Conservation (phyloP, 2,329 filamentous ascomycete species). For the Cordyceps farinosa region DNA sequence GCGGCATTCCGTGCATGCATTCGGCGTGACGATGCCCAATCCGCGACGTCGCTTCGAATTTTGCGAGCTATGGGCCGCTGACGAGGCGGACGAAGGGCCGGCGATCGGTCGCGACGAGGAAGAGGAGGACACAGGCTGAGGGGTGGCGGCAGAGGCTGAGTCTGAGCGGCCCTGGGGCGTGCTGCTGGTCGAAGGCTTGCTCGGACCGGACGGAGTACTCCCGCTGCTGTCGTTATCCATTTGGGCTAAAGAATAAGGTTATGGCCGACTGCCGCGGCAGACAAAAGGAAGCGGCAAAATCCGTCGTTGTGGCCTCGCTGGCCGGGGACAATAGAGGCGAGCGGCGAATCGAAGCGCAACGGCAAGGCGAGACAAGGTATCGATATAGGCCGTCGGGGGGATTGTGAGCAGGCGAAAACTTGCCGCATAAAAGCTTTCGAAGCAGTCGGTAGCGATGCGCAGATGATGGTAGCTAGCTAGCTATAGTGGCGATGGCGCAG, state of each 20-base stretch:
- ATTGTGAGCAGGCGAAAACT: background rate
- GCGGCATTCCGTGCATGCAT: conserved; percentile 59
- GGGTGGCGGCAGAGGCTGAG: conserved; percentile 11
- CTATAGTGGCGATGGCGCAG: background rate
- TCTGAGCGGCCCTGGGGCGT: conserved; percentile 30
- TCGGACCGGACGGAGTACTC: conserved; percentile 29
- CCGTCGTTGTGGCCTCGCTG: background rate
- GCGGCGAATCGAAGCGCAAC: background rate
- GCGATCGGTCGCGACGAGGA: conserved; percentile 2
- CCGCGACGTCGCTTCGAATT: conserved; percentile 52
- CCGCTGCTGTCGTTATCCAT: conserved; percentile 34
- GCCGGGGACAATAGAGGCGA: background rate
- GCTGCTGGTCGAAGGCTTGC: conserved; percentile 31
- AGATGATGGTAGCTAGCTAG: background rate
- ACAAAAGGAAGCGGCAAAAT: background rate
- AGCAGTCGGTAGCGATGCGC: background rate
- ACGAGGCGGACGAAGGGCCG: background rate
- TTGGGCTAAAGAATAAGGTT: background rate
- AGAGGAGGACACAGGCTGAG: conserved; percentile 21
- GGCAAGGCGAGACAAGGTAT: background rate
- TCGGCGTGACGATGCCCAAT: conserved; percentile 54
- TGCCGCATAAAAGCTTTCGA: background rate
- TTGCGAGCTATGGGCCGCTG: conserved; percentile 25
- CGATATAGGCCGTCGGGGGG: background rate
- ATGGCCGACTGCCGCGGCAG: background rate